Evolutionary conservation across 805 yeast species (phyloP), one percentile per base, ranked within the genome.

Genomic region (Candida oleophila): DNA sequence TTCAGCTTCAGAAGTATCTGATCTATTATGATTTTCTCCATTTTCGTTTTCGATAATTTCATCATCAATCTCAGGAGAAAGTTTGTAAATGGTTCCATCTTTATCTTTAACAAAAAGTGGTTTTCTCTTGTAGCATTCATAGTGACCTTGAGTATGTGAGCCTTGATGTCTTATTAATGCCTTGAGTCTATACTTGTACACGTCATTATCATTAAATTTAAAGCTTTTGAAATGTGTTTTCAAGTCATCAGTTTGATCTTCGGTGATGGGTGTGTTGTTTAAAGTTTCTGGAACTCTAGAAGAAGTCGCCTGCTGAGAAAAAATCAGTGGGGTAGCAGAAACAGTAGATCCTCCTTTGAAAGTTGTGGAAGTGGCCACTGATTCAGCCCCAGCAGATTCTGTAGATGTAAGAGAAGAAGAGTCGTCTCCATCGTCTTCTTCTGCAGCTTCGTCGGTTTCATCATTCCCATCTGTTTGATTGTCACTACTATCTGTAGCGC

Each of bases 101-200:
- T 61, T 55, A 47, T 69, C 70, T 50, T 76, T 79, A 44, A 72
- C 81, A 46, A 74, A 76, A 3, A 76, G 61, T 2, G 94, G 92
- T 60, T 90, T 91, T 41, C 81, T 82, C 51, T 87, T 83, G 61
- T 81, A 89, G 56, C 96, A 88, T 57, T 91, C 96, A 61, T 90
- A 91, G 60, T 91, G 98, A 1, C 98, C 98, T 38, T 82, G 79
- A 18, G 83, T 77, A 64, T 91, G 97, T 1, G 92, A 82, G 0
- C 99, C 99, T 40, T 83, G 81, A 61, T 94, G 98, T 53, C 90
- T 78, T 16, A 94, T 82, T 50, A 89, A 69, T 0, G 97, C 86
- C 50, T 76, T 78, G 33, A 94, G 71, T 49, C 71, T 70, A 61
- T 88, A 90, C 36, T 68, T 74, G 49, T 65, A 69, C 30, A 60